Percentiles rank a stretch among this genome's conserved stretches.
Evolutionary conservation across 2,329 filamentous ascomycete genomes (phyloP).

Genomic region (Huntiella decipiens): DNA sequence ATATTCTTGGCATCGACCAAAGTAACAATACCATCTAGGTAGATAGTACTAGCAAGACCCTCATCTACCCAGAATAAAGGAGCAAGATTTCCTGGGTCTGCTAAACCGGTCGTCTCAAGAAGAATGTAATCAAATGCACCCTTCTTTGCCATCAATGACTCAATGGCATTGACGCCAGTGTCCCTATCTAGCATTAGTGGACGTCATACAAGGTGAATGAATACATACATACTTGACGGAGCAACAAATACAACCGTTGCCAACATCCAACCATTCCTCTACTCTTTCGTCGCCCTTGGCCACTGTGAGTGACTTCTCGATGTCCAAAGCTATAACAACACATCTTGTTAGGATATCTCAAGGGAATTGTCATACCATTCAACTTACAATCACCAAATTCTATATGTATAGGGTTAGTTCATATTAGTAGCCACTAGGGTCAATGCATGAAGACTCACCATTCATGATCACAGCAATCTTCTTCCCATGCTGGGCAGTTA

Average conservation of each 20-base stretch:
- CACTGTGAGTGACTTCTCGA: slow-evolving; percentile 88
- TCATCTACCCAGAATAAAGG: slow-evolving; percentile 97
- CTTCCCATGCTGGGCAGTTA: slow-evolving; percentile 89
- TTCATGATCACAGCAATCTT: slow-evolving; percentile 97
- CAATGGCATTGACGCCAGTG: slow-evolving; percentile 81
- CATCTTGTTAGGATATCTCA: slow-evolving; percentile 7
- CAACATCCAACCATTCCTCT: slow-evolving; percentile 88
- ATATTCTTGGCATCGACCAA: slow-evolving; percentile 93
- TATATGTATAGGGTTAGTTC: slow-evolving; percentile 17
- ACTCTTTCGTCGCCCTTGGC: slow-evolving; percentile 67
- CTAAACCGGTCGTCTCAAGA: slow-evolving; percentile 85
- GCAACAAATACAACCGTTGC: slow-evolving; percentile 95
- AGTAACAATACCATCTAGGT: slow-evolving; percentile 90
- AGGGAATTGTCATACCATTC: background rate
- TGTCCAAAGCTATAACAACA: slow-evolving; percentile 52
- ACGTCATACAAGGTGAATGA: background rate
- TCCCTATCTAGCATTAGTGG: slow-evolving; percentile 35
- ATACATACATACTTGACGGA: slow-evolving; percentile 56
- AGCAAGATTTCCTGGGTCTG: slow-evolving; percentile 87
- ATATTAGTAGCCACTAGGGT: background rate
- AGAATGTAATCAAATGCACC: slow-evolving; percentile 95
- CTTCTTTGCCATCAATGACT: slow-evolving; percentile 84
- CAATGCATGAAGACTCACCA: slow-evolving; percentile 25
- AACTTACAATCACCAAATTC: slow-evolving; percentile 64
- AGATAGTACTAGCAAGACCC: slow-evolving; percentile 84